A percentile compares a stretch with the other conserved stretches of the same genome.
Conservation (phyloP, 345 rosid species). For the Hypericum androsaemum region DNA sequence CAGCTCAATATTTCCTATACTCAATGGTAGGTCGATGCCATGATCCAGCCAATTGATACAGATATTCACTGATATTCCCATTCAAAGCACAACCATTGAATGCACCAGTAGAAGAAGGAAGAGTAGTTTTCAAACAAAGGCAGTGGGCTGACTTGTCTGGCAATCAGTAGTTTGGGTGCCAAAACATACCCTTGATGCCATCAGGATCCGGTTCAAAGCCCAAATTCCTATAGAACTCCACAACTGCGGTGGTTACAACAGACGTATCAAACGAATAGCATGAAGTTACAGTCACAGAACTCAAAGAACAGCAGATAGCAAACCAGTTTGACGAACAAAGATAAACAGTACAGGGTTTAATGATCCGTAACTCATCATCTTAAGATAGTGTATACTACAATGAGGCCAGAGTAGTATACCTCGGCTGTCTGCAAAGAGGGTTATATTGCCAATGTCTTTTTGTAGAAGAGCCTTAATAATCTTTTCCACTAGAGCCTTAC, state of each 20-base stretch:
- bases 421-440: constrained; percentile 97
- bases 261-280: neutral
- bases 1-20: too few species aligned
- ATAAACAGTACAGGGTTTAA: neutral
- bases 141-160: neutral
- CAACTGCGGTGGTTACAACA: constrained; percentile 42
- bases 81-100: too few species aligned
- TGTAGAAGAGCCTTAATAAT: constrained; percentile 77
- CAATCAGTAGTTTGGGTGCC: constrained; percentile 63
- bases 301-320: too few species aligned
- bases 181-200: constrained; percentile 97
- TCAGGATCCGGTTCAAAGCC: constrained; percentile 97
- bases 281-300: neutral
- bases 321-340: too few species aligned
- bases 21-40: too few species aligned
- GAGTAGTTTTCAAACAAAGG: neutral
- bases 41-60: too few species aligned
- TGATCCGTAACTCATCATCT: neutral
- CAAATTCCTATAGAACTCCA: constrained; percentile 83
- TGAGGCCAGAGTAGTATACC: constrained; percentile 29
- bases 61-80: too few species aligned
- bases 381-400: neutral
- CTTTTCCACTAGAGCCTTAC: constrained; percentile 86
- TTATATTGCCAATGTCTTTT: constrained; percentile 84
- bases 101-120: neutral